Conservation (phyloP, 1,284 basidiomycete species). For the Volvariella volvacea region DNA sequence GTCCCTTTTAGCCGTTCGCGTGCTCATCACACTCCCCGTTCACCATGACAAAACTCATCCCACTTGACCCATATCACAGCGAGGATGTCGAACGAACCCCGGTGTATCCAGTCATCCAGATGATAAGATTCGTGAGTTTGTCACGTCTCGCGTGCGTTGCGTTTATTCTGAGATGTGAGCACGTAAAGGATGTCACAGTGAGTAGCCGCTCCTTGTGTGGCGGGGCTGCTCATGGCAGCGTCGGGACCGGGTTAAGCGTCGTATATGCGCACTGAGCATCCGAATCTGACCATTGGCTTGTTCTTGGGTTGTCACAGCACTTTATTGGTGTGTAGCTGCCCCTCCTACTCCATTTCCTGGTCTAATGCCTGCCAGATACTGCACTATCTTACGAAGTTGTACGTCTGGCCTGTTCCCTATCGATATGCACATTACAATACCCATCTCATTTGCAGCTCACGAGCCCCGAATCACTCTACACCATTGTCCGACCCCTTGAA, state of each 20-base stretch:
- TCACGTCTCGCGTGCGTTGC: slow-evolving; percentile 8
- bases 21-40: slow-evolving; percentile 4
- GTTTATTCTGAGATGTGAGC: too few species aligned
- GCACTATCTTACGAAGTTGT: slow-evolving; percentile 73
- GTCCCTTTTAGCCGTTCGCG: slow-evolving; percentile 2
- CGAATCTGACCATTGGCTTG: too few species aligned
- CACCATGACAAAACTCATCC: slow-evolving; percentile 18
- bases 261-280: too few species aligned
- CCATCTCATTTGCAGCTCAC: slow-evolving; percentile 43
- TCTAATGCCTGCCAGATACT: slow-evolving; percentile 45
- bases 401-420: slow-evolving; percentile 14
- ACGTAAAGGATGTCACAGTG: slow-evolving; percentile 61
- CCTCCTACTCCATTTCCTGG: not conserved
- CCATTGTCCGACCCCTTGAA: slow-evolving; percentile 68
- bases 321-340: slow-evolving; percentile 46
- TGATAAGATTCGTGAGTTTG: slow-evolving; percentile 46
- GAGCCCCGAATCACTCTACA: slow-evolving; percentile 83
- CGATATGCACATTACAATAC: not conserved
- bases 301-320: slow-evolving; percentile 30
- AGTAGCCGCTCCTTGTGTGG: slow-evolving; percentile 13
- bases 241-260: not conserved
- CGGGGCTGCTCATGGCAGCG: not conserved
- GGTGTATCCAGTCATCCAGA: slow-evolving; percentile 71
- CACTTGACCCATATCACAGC: slow-evolving; percentile 15
- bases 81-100: slow-evolving; percentile 44